phyloP scores from a whole-genome alignment of 768 basidiomycete genomes.

The Leccinum sublutescens region DNA sequence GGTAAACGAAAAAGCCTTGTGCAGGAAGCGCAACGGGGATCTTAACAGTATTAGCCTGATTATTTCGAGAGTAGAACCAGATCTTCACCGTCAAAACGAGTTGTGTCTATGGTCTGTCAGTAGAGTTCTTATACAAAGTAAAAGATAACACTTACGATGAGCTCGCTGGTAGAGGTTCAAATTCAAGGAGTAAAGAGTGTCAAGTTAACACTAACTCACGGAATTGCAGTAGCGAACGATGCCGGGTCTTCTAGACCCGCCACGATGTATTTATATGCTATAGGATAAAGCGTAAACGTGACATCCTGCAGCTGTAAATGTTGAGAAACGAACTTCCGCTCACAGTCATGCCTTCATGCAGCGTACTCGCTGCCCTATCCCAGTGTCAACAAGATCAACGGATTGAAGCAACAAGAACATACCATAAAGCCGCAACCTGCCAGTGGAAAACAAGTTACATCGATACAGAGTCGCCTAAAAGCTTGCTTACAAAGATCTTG shows the following conservation, averaged over 20 bases:
- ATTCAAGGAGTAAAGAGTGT: background rate
- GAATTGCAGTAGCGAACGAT: background rate
- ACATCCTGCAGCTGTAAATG: background rate
- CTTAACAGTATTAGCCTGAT: background rate
- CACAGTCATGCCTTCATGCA: conserved; percentile 3
- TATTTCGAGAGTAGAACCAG: background rate
- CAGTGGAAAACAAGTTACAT: background rate
- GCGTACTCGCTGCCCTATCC: conserved; percentile 5
- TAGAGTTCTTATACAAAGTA: background rate
- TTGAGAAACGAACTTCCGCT: conserved; percentile 6
- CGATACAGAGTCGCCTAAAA: background rate
- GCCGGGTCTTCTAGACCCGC: background rate
- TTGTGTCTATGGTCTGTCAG: conserved; percentile 1
- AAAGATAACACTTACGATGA: background rate
- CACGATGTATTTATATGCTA: conserved; percentile 5
- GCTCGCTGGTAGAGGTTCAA: background rate
- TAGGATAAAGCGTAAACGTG: background rate
- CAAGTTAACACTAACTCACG: background rate
- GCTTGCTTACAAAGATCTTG: conserved; percentile 7
- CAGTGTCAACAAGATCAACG: background rate
- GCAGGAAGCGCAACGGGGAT: background rate
- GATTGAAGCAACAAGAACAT: background rate
- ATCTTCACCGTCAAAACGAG: conserved; percentile 1
- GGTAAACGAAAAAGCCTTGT: conserved; percentile 9
- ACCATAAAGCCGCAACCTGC: conserved; percentile 8